These are phyloP conservation scores for Hypoxylon fuscum DNA, from an alignment of 495 filamentous ascomycete species.

Conservation along the genomic window DNA sequence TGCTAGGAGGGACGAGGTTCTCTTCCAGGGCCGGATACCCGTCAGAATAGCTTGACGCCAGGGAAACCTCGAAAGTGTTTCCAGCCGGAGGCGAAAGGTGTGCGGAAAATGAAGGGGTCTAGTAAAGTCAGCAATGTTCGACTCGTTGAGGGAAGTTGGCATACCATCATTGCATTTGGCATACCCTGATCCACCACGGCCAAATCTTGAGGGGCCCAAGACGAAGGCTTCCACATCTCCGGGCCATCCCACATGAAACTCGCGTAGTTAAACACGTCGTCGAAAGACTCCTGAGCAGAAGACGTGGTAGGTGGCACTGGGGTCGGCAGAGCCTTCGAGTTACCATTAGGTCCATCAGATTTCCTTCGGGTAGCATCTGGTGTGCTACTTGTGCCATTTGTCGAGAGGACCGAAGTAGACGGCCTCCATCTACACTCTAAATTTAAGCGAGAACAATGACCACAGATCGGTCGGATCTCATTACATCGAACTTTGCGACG, in stretches of 20 bases:
- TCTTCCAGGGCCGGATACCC: conserved; percentile 21
- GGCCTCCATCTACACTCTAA: conserved; percentile 41
- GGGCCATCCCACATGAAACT: conserved; percentile 50
- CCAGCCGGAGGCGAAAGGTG: conserved; percentile 3
- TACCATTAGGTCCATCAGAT: conserved; percentile 8
- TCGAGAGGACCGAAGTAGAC: conserved; percentile 15
- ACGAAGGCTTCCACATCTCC: conserved; percentile 20
- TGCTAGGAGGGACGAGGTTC: not conserved
- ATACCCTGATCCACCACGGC: conserved; percentile 16
- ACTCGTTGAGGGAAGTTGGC: not conserved
- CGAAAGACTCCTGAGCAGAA: conserved; percentile 34
- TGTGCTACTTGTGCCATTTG: conserved; percentile 5
- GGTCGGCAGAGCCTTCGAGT: not conserved
- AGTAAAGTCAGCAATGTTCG: not conserved
- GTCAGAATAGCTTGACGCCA: conserved; percentile 12
- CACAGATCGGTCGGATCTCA: conserved; percentile 51
- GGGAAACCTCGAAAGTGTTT: conserved; percentile 18
- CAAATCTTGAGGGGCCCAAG: conserved; percentile 19
- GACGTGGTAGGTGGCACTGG: conserved; percentile 1
- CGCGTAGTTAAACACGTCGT: conserved; percentile 49
- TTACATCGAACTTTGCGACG: conserved; percentile 48
- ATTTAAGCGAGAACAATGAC: conserved; percentile 49
- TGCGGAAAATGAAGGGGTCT: conserved; percentile 16
- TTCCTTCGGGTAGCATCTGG: conserved; percentile 1
- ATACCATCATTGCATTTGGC: conserved; percentile 28